phyloP scores from a whole-genome alignment of 805 yeast species.

The Candida tammaniensis region DNA sequence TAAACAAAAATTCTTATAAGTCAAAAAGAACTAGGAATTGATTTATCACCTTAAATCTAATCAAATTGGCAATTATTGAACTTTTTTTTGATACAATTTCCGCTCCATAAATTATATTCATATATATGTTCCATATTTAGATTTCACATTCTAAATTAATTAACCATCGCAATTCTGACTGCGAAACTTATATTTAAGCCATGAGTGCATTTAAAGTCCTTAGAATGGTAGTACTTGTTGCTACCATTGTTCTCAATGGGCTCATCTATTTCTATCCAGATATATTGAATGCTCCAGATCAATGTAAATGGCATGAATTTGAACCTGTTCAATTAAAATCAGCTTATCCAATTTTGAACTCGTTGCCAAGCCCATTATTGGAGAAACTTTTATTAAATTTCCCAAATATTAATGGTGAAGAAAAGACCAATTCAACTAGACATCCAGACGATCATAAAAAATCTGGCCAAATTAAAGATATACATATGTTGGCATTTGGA shows the following conservation, averaged over 20 bases:
- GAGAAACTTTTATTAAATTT: constrained; percentile 19
- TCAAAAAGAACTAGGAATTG: no score
- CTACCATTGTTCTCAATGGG: constrained; percentile 50
- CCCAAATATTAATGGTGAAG: constrained; percentile 13
- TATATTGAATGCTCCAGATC: constrained; percentile 36
- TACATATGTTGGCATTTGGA: constrained; percentile 80
- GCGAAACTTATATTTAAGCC: no score
- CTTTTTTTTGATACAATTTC: background rate
- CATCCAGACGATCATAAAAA: no score
- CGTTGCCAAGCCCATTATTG: constrained; percentile 11
- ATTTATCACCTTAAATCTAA: background rate
- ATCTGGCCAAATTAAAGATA: constrained; percentile 39
- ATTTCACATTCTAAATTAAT: no score
- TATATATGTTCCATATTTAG: no score
- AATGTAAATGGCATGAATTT: constrained; percentile 59
- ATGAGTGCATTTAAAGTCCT: constrained; percentile 2
- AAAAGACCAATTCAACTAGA: constrained; percentile 4
- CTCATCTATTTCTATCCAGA: constrained; percentile 80
- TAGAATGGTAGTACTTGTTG: constrained; percentile 2
- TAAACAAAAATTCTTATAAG: no score
- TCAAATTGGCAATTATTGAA: background rate
- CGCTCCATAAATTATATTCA: no score
- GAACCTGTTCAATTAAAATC: constrained; percentile 2
- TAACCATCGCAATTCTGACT: no score
- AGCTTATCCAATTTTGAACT: constrained; percentile 1